Evolutionary conservation across 1,284 basidiomycete species (phyloP).

Genomic region (Sanghuangporus baumii): DNA sequence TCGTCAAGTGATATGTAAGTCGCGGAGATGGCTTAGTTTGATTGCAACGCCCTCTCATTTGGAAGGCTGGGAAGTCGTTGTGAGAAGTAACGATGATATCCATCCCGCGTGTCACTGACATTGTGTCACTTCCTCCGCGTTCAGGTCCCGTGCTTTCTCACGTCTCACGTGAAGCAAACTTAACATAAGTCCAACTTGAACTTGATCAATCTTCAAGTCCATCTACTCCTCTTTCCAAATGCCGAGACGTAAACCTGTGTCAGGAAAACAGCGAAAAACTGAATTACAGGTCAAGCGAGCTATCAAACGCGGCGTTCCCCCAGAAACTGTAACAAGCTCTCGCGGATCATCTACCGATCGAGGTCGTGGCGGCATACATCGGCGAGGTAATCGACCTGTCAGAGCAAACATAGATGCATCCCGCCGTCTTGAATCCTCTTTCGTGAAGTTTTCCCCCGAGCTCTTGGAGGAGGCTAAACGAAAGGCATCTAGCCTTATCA

Average conservation of each 20-base stretch:
- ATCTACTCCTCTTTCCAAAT: conserved; percentile 25
- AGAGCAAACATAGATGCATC: conserved; percentile 17
- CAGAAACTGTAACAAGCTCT: conserved; percentile 33
- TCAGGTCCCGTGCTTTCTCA: not conserved
- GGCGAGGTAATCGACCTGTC: conserved; percentile 7
- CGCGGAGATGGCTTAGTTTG: too few species aligned
- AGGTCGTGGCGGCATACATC: conserved; percentile 9
- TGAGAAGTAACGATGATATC: too few species aligned
- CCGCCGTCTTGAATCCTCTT: conserved; percentile 64
- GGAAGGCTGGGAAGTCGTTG: too few species aligned
- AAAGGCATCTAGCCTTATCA: conserved; percentile 47
- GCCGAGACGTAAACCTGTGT: conserved; percentile 53
- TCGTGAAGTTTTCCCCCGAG: conserved; percentile 54
- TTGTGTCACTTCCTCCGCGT: not conserved
- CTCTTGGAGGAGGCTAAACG: conserved; percentile 62
- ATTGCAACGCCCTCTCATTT: too few species aligned
- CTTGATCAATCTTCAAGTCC: not conserved
- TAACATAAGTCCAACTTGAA: too few species aligned
- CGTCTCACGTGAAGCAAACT: too few species aligned
- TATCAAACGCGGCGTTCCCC: conserved; percentile 69
- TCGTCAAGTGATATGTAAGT: too few species aligned
- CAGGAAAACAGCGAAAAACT: conserved; percentile 65
- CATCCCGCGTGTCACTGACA: too few species aligned
- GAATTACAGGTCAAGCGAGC: conserved; percentile 74
- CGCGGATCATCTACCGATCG: conserved; percentile 5